Conservation (phyloP, 1,284 basidiomycete genomes). For the Ganoderma resinaceum region DNA sequence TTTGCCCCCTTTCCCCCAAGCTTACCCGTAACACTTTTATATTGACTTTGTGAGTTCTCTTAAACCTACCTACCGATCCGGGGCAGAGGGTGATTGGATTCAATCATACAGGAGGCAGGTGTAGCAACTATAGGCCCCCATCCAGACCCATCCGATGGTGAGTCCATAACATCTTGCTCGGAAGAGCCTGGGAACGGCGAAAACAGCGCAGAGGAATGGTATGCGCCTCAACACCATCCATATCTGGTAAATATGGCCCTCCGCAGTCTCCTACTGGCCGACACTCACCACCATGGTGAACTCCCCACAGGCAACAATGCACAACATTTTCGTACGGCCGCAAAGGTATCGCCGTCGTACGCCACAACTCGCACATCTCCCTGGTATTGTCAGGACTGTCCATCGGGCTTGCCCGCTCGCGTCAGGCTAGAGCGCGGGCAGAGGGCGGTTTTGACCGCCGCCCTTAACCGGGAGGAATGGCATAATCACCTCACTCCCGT, state of each 20-base stretch:
- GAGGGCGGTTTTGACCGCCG: not conserved
- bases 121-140: not conserved
- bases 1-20: not conserved
- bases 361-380: not conserved
- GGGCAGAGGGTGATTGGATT: not conserved
- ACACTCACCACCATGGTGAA: not conserved
- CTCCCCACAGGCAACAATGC: not conserved
- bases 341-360: not conserved
- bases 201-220: slow-evolving; percentile 23
- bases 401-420: not conserved
- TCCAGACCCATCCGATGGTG: not conserved
- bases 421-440: not conserved
- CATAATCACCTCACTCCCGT: slow-evolving; percentile 26
- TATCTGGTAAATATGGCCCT: not conserved
- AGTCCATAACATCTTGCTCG: not conserved
- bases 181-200: slow-evolving; percentile 24
- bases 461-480: slow-evolving; percentile 22
- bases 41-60: not conserved
- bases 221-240: not conserved
- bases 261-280: not conserved
- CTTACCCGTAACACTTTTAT: not conserved
- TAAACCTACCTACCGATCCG: not conserved
- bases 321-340: not conserved
- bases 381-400: not conserved
- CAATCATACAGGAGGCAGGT: not conserved